Evolutionary conservation across 2,329 filamentous ascomycete genomes (phyloP).

Genomic region (Scopulariopsis brevicaulis): DNA sequence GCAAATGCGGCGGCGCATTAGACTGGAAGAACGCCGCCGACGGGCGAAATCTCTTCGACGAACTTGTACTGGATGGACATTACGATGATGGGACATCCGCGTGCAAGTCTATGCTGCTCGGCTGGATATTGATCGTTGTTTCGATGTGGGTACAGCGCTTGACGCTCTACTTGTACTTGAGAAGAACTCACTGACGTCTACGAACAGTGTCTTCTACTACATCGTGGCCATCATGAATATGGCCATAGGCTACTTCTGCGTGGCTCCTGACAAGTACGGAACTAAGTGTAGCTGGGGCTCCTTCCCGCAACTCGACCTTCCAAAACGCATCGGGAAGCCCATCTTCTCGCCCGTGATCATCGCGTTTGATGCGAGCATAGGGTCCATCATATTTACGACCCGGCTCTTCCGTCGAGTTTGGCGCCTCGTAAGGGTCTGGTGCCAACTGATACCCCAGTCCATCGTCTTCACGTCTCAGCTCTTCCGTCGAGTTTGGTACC

Average conservation of each 20-base stretch:
- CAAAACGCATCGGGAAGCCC: not conserved
- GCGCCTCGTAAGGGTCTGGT: no score
- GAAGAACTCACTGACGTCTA: not conserved
- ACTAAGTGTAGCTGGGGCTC: not conserved
- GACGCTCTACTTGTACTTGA: not conserved
- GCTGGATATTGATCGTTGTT: not conserved
- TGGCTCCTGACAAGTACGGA: not conserved
- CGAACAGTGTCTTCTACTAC: not conserved
- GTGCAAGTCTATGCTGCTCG: not conserved
- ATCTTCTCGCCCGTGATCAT: not conserved
- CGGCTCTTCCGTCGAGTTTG: not conserved
- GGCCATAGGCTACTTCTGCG: not conserved
- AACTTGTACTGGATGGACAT: not conserved
- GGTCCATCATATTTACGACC: not conserved
- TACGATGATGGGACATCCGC: not conserved
- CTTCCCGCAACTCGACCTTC: not conserved
- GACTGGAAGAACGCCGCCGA: not conserved
- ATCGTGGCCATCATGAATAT: not conserved
- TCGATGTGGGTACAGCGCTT: not conserved
- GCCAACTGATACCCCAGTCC: no score
- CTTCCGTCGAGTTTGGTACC: not conserved
- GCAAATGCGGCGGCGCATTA: not conserved
- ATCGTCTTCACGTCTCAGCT: not conserved
- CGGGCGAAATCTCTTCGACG: not conserved
- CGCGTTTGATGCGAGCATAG: not conserved